A percentile compares a stretch with the other conserved stretches of the same genome.
These are phyloP conservation scores for Xylariaceae sp. DNA, from an alignment of 2,329 filamentous ascomycete species.

Conservation along the genomic window DNA sequence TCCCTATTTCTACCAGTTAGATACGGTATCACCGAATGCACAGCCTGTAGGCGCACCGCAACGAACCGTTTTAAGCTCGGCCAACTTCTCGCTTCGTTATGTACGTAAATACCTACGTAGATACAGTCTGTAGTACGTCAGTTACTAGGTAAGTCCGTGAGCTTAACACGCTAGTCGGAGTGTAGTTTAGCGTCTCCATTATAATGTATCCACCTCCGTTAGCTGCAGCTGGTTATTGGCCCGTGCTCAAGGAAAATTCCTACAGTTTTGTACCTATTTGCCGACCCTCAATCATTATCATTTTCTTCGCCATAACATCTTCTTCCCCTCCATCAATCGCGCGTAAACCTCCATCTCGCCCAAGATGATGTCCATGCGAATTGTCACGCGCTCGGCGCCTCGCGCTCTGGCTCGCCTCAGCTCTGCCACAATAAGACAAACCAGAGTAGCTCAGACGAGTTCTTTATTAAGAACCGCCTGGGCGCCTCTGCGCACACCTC, in stretches of 20 bases:
- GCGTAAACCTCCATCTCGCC: constrained; percentile 26
- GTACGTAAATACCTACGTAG: no score
- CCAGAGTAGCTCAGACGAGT: constrained; percentile 44
- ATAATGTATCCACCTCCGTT: not conserved
- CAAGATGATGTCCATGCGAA: constrained; percentile 69
- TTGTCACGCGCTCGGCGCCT: constrained; percentile 60
- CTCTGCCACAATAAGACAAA: constrained; percentile 45
- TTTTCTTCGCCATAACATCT: not conserved
- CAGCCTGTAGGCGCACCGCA: no score
- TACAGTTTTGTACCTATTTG: constrained; percentile 2
- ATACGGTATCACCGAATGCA: no score
- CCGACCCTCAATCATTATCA: not conserved
- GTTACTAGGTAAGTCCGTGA: no score
- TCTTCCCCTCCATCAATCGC: not conserved
- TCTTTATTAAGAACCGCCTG: constrained; percentile 44
- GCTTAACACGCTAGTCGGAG: not conserved
- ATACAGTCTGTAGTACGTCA: no score
- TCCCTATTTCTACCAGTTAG: no score
- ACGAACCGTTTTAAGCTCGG: no score
- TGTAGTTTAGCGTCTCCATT: not conserved
- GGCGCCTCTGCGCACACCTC: constrained; percentile 33
- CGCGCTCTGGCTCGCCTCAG: constrained; percentile 56
- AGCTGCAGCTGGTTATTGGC: constrained; percentile 10
- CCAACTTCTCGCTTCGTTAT: no score
- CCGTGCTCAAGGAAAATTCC: constrained; percentile 19